A percentile compares a stretch with the other conserved stretches of the same genome.
phyloP scores from a whole-genome alignment of 1,284 basidiomycete genomes.

The Naganishia liquefaciens region DNA sequence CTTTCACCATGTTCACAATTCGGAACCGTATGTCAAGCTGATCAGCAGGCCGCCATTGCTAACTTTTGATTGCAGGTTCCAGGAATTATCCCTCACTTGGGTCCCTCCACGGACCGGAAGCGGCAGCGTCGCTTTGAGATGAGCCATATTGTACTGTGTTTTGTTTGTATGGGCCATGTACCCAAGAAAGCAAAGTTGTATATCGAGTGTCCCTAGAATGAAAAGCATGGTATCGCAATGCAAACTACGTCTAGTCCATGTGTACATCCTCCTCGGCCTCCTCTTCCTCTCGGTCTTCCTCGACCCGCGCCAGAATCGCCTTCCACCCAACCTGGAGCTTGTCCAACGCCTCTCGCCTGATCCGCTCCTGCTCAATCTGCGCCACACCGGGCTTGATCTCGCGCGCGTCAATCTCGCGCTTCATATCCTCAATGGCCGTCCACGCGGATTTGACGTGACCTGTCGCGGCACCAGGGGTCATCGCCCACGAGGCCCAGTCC shows the following conservation, averaged over 20 bases:
- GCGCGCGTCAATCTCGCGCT: slow-evolving; percentile 37
- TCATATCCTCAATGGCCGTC: slow-evolving; percentile 39
- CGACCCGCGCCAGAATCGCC: slow-evolving; percentile 22
- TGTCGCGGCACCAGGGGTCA: slow-evolving; percentile 23
- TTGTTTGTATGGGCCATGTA: slow-evolving; percentile 20
- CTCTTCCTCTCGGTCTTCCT: slow-evolving; percentile 16
- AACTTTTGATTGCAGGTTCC: slow-evolving; percentile 43
- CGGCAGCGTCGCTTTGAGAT: slow-evolving; percentile 5
- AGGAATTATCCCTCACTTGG: slow-evolving; percentile 56
- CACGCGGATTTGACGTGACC: slow-evolving; percentile 39
- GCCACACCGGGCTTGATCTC: slow-evolving; percentile 26
- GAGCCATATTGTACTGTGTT: slow-evolving; percentile 2
- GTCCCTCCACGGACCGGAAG: slow-evolving; percentile 40
- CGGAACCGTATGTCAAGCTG: slow-evolving; percentile 67
- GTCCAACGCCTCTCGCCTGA: slow-evolving; percentile 37
- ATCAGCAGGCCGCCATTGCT: slow-evolving; percentile 25
- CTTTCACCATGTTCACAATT: slow-evolving; percentile 75
- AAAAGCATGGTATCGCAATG: not conserved
- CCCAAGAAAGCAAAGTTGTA: slow-evolving; percentile 2
- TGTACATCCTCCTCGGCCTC: slow-evolving; percentile 33
- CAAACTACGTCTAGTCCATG: slow-evolving; percentile 22
- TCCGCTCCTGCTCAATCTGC: slow-evolving; percentile 36
- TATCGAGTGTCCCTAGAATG: no score
- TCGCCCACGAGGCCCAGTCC: slow-evolving; percentile 38
- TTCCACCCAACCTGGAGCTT: slow-evolving; percentile 28